phyloP scores from a whole-genome alignment of 768 basidiomycete genomes.

The Tulasnella sp. region DNA sequence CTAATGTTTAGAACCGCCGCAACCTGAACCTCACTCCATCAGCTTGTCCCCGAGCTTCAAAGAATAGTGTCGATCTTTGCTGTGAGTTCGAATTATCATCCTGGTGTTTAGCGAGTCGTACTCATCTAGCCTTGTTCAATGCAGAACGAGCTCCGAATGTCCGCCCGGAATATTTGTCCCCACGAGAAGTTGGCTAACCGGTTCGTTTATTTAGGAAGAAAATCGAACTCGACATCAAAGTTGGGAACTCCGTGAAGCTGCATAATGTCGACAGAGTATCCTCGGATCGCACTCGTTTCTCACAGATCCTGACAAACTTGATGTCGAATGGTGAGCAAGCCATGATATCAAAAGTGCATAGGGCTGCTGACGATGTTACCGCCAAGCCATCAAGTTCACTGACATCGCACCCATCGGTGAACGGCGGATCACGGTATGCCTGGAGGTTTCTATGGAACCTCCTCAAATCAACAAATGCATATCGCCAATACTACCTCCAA shows the following conservation, averaged over 20 bases:
- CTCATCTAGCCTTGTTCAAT: neutral
- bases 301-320: conserved; percentile 21
- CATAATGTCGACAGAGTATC: conserved; percentile 24
- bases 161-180: neutral
- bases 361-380: conserved; percentile 25
- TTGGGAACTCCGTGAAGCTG: conserved; percentile 24
- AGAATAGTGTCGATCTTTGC: conserved; percentile 27
- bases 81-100: too few relatives aligned
- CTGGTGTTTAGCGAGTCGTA: neutral
- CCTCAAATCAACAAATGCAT: conserved; percentile 23
- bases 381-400: conserved; percentile 28
- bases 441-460: conserved; percentile 24
- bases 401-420: conserved; percentile 19
- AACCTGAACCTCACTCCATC: neutral
- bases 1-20: neutral
- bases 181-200: neutral
- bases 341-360: too few relatives aligned
- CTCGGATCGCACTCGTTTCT: conserved; percentile 29
- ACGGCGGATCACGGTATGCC: conserved; percentile 24
- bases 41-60: conserved; percentile 22
- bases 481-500: conserved; percentile 17
- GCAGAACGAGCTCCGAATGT: conserved; percentile 28
- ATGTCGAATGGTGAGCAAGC: conserved; percentile 24
- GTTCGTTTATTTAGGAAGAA: conserved; percentile 20
- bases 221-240: conserved; percentile 24